Percentiles rank a stretch among this genome's conserved stretches.
Evolutionary conservation across 2,329 filamentous ascomycete genomes (phyloP).

Genomic region (Geosmithia flava): DNA sequence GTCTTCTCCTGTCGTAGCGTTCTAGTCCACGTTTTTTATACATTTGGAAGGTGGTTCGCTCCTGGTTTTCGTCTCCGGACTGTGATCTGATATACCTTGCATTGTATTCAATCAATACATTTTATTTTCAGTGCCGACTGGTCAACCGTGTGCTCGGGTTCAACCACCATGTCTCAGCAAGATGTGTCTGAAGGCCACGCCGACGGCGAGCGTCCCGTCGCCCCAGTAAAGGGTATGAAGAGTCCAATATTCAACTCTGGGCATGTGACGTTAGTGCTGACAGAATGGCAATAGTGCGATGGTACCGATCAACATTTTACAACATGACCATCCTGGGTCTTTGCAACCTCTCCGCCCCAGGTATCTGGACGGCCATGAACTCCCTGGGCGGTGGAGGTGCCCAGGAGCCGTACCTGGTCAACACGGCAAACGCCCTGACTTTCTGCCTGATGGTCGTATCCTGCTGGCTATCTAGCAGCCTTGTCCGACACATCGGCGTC

Average conservation of each 20-base stretch:
- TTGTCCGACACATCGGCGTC: constrained; percentile 7
- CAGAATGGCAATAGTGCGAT: constrained; percentile 35
- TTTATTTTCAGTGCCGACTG: too few relatives aligned
- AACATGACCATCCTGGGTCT: constrained; percentile 61
- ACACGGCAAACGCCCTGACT: constrained; percentile 38
- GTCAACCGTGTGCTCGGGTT: too few relatives aligned
- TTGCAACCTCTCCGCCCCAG: constrained; percentile 58
- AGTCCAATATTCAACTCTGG: neutral
- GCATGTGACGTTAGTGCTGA: neutral
- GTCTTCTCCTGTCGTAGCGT: too few relatives aligned
- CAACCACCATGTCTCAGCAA: too few relatives aligned
- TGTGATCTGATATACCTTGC: too few relatives aligned
- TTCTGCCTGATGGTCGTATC: constrained; percentile 32
- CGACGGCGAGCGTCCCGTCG: too few relatives aligned
- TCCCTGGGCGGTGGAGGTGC: constrained; percentile 35
- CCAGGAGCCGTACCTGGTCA: constrained; percentile 50
- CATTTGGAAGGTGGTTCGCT: too few relatives aligned
- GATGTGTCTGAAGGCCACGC: too few relatives aligned
- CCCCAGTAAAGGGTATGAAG: too few relatives aligned
- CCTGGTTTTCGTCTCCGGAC: too few relatives aligned
- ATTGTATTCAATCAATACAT: too few relatives aligned
- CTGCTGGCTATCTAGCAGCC: constrained; percentile 35
- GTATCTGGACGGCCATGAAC: constrained; percentile 66
- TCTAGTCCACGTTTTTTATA: too few relatives aligned
- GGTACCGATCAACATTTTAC: constrained; percentile 61